Conservation (phyloP, 805 yeast species). For the Yarrowia divulgata region DNA sequence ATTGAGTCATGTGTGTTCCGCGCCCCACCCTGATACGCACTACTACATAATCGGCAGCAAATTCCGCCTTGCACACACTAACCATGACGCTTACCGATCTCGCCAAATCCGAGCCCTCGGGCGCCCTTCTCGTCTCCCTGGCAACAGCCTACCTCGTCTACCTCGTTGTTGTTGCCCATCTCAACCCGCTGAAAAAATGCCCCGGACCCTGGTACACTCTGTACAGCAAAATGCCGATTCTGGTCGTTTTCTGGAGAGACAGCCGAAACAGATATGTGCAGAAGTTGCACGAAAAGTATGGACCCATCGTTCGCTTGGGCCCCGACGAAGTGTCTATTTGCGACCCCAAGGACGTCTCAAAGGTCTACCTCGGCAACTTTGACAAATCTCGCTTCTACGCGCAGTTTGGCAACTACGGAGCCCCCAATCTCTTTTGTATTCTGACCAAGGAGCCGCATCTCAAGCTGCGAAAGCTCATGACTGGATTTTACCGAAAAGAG, state of each 20-base stretch:
- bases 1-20: conserved; percentile 5
- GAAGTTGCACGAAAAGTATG: conserved; percentile 61
- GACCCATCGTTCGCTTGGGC: conserved; percentile 66
- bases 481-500: conserved; percentile 11
- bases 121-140: conserved; percentile 4
- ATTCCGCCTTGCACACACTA: background rate
- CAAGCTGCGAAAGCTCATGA: conserved; percentile 45
- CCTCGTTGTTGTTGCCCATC: background rate
- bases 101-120: background rate
- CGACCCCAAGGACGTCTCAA: conserved; percentile 59
- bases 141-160: conserved; percentile 8
- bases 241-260: conserved; percentile 56
- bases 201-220: conserved; percentile 35
- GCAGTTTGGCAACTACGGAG: conserved; percentile 65
- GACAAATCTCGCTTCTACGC: conserved; percentile 65
- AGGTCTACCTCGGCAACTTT: conserved; percentile 64
- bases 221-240: conserved; percentile 47
- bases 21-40: conserved; percentile 13
- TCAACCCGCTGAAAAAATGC: conserved; percentile 28
- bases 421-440: conserved; percentile 65
- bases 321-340: conserved; percentile 69
- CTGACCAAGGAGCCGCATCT: conserved; percentile 59
- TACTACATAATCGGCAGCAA: background rate
- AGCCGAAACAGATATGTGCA: conserved; percentile 60
- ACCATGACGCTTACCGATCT: background rate